phyloP scores from a whole-genome alignment of 257 asterid species.

The Cinchona pubescens region DNA sequence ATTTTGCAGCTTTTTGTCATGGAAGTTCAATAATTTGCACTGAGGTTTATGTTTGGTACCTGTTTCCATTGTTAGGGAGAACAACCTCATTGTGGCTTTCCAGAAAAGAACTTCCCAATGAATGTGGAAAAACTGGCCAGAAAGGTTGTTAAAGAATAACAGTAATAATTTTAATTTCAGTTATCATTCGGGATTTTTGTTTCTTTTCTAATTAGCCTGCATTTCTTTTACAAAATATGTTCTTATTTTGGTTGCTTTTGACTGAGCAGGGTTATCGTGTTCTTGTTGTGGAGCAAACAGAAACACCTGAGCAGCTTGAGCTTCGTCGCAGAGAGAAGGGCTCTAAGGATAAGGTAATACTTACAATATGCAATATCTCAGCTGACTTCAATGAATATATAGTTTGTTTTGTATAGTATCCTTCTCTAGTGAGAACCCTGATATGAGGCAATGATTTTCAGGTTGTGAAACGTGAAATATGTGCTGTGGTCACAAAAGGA shows the following conservation, averaged over 20 bases:
- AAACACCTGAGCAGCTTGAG: constrained; percentile 97
- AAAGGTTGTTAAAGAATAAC: constrained; percentile 52
- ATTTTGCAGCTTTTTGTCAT: background rate
- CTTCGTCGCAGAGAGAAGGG: constrained; percentile 84
- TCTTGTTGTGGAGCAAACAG: constrained; percentile 98
- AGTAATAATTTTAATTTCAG: constrained; percentile 6
- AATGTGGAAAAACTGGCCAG: constrained; percentile 85
- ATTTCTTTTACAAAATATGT: constrained; percentile 12
- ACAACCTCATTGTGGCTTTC: constrained; percentile 99
- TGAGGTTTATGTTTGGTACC: background rate
- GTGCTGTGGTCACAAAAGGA: constrained; percentile 91
- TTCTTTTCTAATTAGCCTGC: background rate
- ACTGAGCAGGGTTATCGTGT: constrained; percentile 82
- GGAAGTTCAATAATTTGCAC: background rate
- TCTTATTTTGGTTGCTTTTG: constrained; percentile 23
- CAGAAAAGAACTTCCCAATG: constrained; percentile 86
- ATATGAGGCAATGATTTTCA: constrained; percentile 26
- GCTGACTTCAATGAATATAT: background rate
- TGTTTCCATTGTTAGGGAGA: constrained; percentile 66
- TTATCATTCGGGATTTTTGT: constrained; percentile 2
- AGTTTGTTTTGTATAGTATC: constrained; percentile 8
- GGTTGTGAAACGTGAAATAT: constrained; percentile 96
- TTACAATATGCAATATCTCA: constrained; percentile 19
- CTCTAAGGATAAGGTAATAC: constrained; percentile 79
- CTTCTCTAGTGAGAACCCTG: constrained; percentile 21